Conservation (phyloP, 305 asterid genomes). For the Plantago coronopus region DNA sequence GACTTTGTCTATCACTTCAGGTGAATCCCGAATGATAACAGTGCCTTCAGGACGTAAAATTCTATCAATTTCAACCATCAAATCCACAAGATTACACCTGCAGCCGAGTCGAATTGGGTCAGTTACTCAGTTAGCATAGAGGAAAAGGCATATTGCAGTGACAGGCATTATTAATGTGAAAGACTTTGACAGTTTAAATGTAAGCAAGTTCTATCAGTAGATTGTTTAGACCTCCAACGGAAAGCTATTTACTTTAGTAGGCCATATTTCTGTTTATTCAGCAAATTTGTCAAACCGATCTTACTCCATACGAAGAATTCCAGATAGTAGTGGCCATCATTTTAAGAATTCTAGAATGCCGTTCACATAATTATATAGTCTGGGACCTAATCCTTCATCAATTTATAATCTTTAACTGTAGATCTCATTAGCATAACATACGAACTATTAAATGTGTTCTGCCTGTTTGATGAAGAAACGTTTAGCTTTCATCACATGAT, state of each 20-base stretch:
- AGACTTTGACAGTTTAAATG: background rate
- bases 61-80: conserved; percentile 94
- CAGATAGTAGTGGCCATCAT: background rate
- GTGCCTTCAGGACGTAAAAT: conserved; percentile 92
- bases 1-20: conserved; percentile 63
- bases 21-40: conserved; percentile 72
- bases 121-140: background rate
- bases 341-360: background rate
- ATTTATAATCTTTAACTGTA: too few species aligned
- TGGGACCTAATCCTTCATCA: too few species aligned
- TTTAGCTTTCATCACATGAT: background rate
- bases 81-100: conserved; percentile 89
- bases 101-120: conserved; percentile 20
- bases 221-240: background rate
- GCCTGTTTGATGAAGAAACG: background rate
- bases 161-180: background rate
- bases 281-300: background rate
- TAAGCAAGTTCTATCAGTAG: background rate
- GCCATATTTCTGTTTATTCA: background rate
- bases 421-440: background rate
- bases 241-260: background rate
- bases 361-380: conserved; percentile 3
- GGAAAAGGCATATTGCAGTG: background rate
- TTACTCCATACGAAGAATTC: background rate
- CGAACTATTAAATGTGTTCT: background rate